Conservation (phyloP, 2,329 filamentous ascomycete species). For the Didymella arachidicola region DNA sequence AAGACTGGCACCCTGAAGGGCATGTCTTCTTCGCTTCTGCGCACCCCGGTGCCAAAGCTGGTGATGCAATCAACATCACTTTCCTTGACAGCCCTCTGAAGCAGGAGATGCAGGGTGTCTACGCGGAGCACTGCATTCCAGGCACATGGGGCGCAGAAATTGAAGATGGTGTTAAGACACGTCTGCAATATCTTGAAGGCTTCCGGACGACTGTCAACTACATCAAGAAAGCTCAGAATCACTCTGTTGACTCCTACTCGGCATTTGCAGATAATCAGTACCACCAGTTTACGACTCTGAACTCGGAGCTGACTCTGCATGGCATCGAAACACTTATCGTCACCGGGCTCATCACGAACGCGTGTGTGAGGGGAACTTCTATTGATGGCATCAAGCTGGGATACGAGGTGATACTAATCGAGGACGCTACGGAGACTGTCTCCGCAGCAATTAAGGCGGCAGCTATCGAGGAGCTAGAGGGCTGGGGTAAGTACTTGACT, state of each 20-base stretch:
- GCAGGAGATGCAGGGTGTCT: slow-evolving; percentile 27
- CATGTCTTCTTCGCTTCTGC: slow-evolving; percentile 34
- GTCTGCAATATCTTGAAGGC: slow-evolving; percentile 30
- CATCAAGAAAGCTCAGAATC: slow-evolving; percentile 37
- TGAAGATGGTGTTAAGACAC: slow-evolving; percentile 30
- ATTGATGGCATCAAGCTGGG: slow-evolving; percentile 36
- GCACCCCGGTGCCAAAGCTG: slow-evolving; percentile 19
- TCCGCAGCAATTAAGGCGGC: slow-evolving; percentile 26
- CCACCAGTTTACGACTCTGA: slow-evolving; percentile 32
- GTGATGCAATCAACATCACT: slow-evolving; percentile 27
- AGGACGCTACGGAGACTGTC: slow-evolving; percentile 35
- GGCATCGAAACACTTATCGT: slow-evolving; percentile 31
- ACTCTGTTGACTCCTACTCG: slow-evolving; percentile 34
- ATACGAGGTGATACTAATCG: slow-evolving; percentile 32
- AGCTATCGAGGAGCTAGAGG: slow-evolving; percentile 28
- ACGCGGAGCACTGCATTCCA: slow-evolving; percentile 32
- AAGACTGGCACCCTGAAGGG: slow-evolving; percentile 33
- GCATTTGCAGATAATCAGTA: slow-evolving; percentile 38
- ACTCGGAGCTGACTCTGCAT: slow-evolving; percentile 29
- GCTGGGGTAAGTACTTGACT: slow-evolving; percentile 26
- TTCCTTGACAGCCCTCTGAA: slow-evolving; percentile 32
- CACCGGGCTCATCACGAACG: slow-evolving; percentile 32
- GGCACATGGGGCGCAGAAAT: slow-evolving; percentile 31
- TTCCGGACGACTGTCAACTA: slow-evolving; percentile 33
- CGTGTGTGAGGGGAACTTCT: slow-evolving; percentile 31